Conservation (phyloP, 2,329 filamentous ascomycete species). For the Alternaria ethzedia region DNA sequence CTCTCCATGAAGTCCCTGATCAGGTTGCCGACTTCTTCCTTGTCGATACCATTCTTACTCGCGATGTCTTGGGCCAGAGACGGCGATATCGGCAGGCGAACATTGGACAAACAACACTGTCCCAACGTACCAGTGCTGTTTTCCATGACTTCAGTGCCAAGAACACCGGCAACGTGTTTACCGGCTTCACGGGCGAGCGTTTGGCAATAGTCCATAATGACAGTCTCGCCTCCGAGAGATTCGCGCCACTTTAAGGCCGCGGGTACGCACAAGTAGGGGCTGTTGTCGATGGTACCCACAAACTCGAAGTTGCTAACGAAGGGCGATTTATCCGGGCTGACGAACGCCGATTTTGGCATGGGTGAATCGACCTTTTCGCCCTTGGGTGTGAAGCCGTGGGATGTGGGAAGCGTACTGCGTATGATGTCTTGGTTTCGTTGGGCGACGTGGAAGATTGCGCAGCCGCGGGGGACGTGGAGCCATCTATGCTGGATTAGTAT, state of each 20-base stretch:
- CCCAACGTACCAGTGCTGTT: slow-evolving; percentile 67
- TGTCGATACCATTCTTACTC: slow-evolving; percentile 20
- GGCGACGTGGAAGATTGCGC: slow-evolving; percentile 82
- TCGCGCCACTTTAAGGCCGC: slow-evolving; percentile 74
- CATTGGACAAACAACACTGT: slow-evolving; percentile 73
- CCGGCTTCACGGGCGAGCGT: slow-evolving; percentile 70
- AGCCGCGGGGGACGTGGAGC: slow-evolving; percentile 80
- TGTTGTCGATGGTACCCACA: slow-evolving; percentile 75
- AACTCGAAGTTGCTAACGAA: slow-evolving; percentile 79
- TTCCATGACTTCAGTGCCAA: slow-evolving; percentile 76
- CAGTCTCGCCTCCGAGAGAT: slow-evolving; percentile 75
- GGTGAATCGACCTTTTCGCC: slow-evolving; percentile 41
- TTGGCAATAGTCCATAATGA: slow-evolving; percentile 68
- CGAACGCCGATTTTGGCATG: slow-evolving; percentile 40
- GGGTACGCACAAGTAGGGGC: slow-evolving; percentile 73
- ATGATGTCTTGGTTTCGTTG: slow-evolving; percentile 76
- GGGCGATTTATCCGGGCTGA: slow-evolving; percentile 55
- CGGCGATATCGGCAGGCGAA: slow-evolving; percentile 70
- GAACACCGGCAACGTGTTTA: slow-evolving; percentile 62
- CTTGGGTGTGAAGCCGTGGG: slow-evolving; percentile 72
- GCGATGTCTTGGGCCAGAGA: slow-evolving; percentile 34
- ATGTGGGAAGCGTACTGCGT: slow-evolving; percentile 77
- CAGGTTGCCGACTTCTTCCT: slow-evolving; percentile 23
- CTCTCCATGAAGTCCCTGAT: slow-evolving; percentile 53
- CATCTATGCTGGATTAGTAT: slow-evolving; percentile 59